These are phyloP conservation scores for Draba incana DNA, from an alignment of 345 rosid genomes.

Conservation along the genomic window DNA sequence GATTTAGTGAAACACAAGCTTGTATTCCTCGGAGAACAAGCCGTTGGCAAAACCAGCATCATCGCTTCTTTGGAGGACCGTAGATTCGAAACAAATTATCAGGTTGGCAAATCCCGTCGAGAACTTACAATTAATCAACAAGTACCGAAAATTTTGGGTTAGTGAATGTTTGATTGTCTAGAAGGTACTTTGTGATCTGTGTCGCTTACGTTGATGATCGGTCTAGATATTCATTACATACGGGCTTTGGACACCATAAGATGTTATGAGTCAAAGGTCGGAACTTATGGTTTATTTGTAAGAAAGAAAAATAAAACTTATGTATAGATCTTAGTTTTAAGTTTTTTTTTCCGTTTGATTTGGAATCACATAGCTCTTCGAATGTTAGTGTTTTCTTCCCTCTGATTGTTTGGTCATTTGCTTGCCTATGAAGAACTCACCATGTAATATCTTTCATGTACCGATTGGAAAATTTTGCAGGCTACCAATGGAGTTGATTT, in stretches of 20 bases:
- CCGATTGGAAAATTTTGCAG: constrained; percentile 39
- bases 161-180: too few relatives aligned
- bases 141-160: too few relatives aligned
- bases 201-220: too few relatives aligned
- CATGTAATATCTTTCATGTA: neutral
- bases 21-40: constrained; percentile 75
- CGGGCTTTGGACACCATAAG: too few relatives aligned
- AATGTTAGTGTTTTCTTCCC: neutral
- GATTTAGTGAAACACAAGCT: constrained; percentile 70
- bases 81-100: constrained; percentile 74
- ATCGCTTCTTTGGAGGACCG: constrained; percentile 85
- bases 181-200: too few relatives aligned
- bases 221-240: too few relatives aligned
- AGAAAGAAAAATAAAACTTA: too few relatives aligned
- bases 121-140: neutral
- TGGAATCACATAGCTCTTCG: neutral
- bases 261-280: too few relatives aligned
- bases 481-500: constrained; percentile 90
- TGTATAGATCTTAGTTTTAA: too few relatives aligned
- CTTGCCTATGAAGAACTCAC: neutral
- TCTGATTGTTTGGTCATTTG: neutral
- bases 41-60: constrained; percentile 84
- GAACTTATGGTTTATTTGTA: too few relatives aligned
- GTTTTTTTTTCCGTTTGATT: too few relatives aligned
- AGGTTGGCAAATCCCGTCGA: constrained; percentile 45